Evolutionary conservation across 176 grass and related monocot genomes (phyloP).

Genomic region (Cenchrus fungigraminus): DNA sequence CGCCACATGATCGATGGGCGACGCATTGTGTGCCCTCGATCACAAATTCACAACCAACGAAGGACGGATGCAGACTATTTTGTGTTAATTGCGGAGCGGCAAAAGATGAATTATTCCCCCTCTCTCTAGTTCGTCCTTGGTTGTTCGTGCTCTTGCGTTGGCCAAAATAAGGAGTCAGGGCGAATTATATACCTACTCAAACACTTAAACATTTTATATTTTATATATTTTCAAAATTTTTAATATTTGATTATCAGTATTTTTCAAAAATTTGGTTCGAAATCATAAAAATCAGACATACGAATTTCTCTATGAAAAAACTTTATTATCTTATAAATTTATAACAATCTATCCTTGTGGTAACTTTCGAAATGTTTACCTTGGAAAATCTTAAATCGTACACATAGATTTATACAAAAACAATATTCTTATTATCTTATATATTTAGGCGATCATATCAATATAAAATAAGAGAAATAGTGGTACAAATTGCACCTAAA

Average conservation of each 20-base stretch:
- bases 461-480: too few species aligned
- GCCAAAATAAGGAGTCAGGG: neutral
- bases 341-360: too few species aligned
- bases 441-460: too few species aligned
- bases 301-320: neutral
- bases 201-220: neutral
- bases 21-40: neutral
- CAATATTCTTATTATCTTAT: too few species aligned
- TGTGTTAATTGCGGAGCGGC: neutral
- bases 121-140: neutral
- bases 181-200: conserved; percentile 20
- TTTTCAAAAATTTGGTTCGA: neutral
- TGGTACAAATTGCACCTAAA: too few species aligned
- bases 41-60: neutral
- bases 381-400: too few species aligned
- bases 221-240: neutral
- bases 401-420: too few species aligned
- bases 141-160: neutral
- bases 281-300: neutral
- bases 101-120: neutral
- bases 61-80: neutral
- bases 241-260: neutral
- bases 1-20: neutral
- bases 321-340: too few species aligned
- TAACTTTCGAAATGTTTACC: too few species aligned